Conservation (phyloP, 805 yeast species). For the Saccharomyces eubayanus region DNA sequence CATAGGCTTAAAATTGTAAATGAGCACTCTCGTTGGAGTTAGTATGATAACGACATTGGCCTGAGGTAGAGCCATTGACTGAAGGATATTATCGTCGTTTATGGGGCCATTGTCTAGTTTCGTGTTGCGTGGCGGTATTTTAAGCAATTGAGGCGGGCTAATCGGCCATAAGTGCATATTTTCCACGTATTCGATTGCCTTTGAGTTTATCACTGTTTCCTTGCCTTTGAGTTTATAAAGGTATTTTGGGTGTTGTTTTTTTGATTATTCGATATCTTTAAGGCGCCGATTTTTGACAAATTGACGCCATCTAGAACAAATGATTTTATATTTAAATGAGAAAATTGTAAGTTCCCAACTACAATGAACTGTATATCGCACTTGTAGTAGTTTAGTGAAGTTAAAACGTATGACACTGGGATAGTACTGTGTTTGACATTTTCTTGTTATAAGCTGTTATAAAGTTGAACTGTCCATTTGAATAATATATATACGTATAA, state of each 20-base stretch:
- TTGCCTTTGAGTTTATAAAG: not conserved
- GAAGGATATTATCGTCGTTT: conserved; percentile 18
- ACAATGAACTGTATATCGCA: not conserved
- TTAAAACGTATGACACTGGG: not conserved
- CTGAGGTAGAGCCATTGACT: conserved; percentile 19
- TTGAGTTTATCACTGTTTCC: not conserved
- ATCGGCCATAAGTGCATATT: conserved; percentile 25
- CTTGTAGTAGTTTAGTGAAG: not conserved
- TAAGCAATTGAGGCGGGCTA: conserved; percentile 22
- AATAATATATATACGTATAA: not conserved
- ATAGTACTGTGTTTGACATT: not conserved
- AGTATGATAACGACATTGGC: conserved; percentile 23
- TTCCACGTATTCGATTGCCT: not conserved
- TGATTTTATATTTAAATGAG: not conserved
- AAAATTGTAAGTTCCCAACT: not conserved
- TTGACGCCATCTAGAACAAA: not conserved
- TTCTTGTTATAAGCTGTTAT: not conserved
- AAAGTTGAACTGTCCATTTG: not conserved
- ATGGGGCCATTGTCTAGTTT: conserved; percentile 1
- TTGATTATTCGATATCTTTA: not conserved
- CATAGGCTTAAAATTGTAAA: conserved; percentile 29
- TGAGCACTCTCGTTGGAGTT: conserved; percentile 23
- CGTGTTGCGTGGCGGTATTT: conserved; percentile 10
- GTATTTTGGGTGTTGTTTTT: not conserved
- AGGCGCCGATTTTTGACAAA: not conserved